These are phyloP conservation scores for Scedosporium apiospermum DNA, from an alignment of 2,329 filamentous ascomycete genomes.

Conservation along the genomic window DNA sequence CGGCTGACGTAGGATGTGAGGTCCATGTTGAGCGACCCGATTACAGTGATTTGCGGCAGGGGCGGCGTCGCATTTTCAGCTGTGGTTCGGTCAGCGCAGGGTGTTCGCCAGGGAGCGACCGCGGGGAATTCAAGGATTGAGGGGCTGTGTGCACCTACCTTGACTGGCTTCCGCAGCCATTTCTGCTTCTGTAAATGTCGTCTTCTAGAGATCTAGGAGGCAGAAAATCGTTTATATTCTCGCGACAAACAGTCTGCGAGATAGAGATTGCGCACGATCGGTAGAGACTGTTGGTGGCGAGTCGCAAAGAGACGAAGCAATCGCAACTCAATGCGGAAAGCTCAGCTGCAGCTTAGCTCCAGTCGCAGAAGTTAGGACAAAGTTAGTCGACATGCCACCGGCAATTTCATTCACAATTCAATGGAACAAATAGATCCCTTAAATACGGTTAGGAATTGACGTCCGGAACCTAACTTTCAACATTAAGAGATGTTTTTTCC, in stretches of 20 bases:
- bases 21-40: conserved; percentile 67
- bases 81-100: neutral
- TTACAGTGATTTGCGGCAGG: conserved; percentile 41
- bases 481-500: neutral
- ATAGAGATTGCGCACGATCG: neutral
- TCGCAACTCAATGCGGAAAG: neutral
- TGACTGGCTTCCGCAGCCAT: too few species aligned
- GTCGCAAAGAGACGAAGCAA: neutral
- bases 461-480: neutral
- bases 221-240: neutral
- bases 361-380: neutral
- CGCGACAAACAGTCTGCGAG: too few species aligned
- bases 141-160: too few species aligned
- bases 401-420: neutral
- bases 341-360: neutral
- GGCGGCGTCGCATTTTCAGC: neutral
- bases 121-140: too few species aligned
- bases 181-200: neutral
- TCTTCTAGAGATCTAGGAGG: neutral
- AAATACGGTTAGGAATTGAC: neutral
- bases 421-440: neutral
- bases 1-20: conserved; percentile 60
- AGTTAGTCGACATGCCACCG: neutral
- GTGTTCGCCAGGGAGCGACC: too few species aligned
- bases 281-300: neutral